Base-by-base conservation (phyloP, 192 early-diverging fungal genomes). In the Diversispora epigaea region DNA sequence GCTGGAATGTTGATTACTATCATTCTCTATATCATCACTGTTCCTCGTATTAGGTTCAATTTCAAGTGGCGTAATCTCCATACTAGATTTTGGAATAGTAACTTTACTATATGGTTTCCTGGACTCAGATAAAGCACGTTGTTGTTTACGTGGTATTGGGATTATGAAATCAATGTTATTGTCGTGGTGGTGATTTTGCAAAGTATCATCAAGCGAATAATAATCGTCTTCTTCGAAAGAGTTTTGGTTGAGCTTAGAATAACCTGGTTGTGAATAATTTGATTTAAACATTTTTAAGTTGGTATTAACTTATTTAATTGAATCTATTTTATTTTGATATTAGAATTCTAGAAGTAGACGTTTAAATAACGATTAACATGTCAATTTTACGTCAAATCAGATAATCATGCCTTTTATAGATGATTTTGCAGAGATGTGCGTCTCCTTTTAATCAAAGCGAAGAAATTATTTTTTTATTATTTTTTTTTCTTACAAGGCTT, bases 221-320 rank as follows among this genome's bases (percentile, higher is more conserved):
- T 43, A 64, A 9, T 64, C 62, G 14, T 43, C 40, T 44, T 64
- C 39, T 17, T 64, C 62, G 17, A 19, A 19, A 5, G 15, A 40
- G 17, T 64, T 40, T 64, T 64, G 62, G 8, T 64, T 32, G 43
- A 64, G 62, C n/a, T 64, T 64, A 44, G 44, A n/a, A n/a, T 64
- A 64, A 62, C 60, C 60, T 6, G 60, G 39, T 32, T 32, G 25
- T 9, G 60, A 32, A 64, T 64, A 44, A 45, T 45, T 64, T 45
- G 62, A 43, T 40, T n/a, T 64, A 64, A 44, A 44, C 62, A 64
- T 64, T 43, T 64, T 1, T 0, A 44, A 10, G 25, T 25, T 25
- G 5, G 21, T 25, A 21, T 25, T 21, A 4, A 60, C 25, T 32
- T 32, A 2, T n/a, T n/a, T n/a, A n/a, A n/a, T n/a, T n/a, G n/a